Base-by-base conservation (phyloP, 345 rosid genomes). In the Syzygium aromaticum region DNA sequence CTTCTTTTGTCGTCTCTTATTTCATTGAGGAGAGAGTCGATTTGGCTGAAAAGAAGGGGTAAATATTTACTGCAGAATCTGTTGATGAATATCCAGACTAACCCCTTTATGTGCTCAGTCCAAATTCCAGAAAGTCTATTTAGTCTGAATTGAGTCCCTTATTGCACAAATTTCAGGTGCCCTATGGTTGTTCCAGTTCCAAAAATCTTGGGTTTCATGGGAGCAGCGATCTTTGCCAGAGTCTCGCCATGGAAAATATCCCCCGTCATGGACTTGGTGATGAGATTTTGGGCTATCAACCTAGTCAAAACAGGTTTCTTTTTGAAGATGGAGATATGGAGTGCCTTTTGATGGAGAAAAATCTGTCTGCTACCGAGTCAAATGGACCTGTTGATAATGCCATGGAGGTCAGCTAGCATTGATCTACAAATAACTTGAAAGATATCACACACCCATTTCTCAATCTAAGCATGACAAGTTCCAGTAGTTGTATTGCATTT, bases 161-260 rank as follows among this genome's bases (percentile, higher is more conserved):
- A 38, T 73, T 21, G 82, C 27, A 73, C 14, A 38, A 73, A 73
- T 19, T 85, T 28, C 77, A 85, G 86, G 64, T 84, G 85, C 84
- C 87, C 57, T 89, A 90, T 92, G 94, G 56, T n/a, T 88, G 89
- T 83, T 89, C 92, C 23, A 51, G 86, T 51, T 84, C 92, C 28
- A 92, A 91, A 87, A 90, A 88, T 86, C 86, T 93, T 87, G 91
- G 89, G 87, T 89, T 90, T 86, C 92, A 86, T 17, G 94, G 92
- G 84, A 90, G 90, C 38, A 94, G 92, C 54, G 93, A 93, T 93
- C 88, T 96, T 63, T 95, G 93, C 63, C 94, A 90, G 88, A 92
- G 89, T 87, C 88, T 94, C 43, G 91, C 90, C 88, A 86, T 94
- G 84, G 94, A 95, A 40, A 92, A 91, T 90, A 91, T 93, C n/a